Evolutionary conservation across 768 basidiomycete genomes (phyloP), one percentile per base, ranked within the genome.

Genomic region (Lyophyllum shimeji): DNA sequence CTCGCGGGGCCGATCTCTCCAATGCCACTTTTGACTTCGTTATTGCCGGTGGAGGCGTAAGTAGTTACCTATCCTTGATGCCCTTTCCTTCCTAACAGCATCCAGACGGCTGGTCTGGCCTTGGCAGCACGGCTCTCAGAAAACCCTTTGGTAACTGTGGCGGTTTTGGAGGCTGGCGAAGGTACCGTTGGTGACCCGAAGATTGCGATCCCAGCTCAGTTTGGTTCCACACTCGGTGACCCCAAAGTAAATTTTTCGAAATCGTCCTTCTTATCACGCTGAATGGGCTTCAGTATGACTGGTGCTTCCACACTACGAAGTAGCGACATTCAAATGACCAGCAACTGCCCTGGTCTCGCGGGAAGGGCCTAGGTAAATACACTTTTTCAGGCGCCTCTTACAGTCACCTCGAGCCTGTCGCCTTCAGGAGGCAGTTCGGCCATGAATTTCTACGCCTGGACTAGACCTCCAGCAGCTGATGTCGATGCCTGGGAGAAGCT

Each of bases 101-200:
- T 3, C 18, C 31, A 66, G 68, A 67, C 70, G 7, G 74, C 75
- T 5, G 80, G 80, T 21, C 62, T 79, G 27, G 71, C 73, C 0
- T 63, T 80, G 11, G 80, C 77, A 17, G 67, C 69, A 8, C 71
- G 81, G 13, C 69, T 82, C 34, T 65, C 73, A 5, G 75, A 76
- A 52, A 74, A 79, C 58, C 57, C 67, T 2, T 58, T 63, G 20
- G 65, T 70, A 44, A 69, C 70, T 1, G 76, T 81, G 11, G 63
- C 72, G 24, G 74, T 80, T 0, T 60, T 60, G 6, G 76, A 77
- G 56, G 75, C 76, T 12, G 77, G 76, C 12, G 61, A 62, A 9
- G 53, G 65, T 24, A 69, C 72, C 25, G 55, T 72, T 1, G 64
- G 67, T 33, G 75, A 76, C 55, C 69, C 72, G 1, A 61, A 66